phyloP scores from a whole-genome alignment of 2,329 filamentous ascomycete genomes.

The Epichloe sp. region DNA sequence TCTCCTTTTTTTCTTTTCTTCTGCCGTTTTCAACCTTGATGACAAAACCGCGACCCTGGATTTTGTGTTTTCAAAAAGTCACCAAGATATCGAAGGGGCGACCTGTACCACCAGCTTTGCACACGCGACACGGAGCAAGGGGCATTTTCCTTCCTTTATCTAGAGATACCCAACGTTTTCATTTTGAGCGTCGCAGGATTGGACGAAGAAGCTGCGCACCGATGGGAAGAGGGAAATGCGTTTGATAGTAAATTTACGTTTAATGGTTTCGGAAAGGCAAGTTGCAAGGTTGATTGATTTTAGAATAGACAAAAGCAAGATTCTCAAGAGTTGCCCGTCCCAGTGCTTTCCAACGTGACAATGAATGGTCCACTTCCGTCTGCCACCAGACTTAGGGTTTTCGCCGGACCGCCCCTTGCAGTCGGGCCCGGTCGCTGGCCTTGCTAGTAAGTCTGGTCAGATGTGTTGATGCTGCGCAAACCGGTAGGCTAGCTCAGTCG shows the following conservation, averaged over 20 bases:
- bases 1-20: neutral
- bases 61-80: conserved; percentile 7
- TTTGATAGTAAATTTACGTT: conserved; percentile 1
- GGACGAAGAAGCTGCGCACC: conserved; percentile 4
- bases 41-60: conserved; percentile 9
- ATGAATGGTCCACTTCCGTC: neutral
- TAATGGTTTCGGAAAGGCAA: neutral
- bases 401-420: neutral
- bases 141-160: conserved; percentile 19
- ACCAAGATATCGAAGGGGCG: conserved; percentile 11
- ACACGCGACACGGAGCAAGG: conserved; percentile 13
- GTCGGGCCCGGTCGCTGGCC: too few relatives aligned
- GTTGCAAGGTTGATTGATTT: neutral
- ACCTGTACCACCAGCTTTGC: conserved; percentile 22
- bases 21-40: neutral
- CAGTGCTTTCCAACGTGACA: neutral
- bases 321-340: neutral
- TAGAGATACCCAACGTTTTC: conserved; percentile 23
- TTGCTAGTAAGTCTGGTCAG: too few relatives aligned
- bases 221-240: conserved; percentile 4
- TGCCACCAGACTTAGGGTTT: neutral
- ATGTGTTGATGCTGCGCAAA: too few relatives aligned
- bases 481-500: too few relatives aligned
- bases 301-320: conserved; percentile 2
- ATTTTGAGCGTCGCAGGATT: conserved; percentile 5